These are phyloP conservation scores for Phoenix roebelenii DNA, from an alignment of 176 grass and related monocot genomes.

Conservation along the genomic window DNA sequence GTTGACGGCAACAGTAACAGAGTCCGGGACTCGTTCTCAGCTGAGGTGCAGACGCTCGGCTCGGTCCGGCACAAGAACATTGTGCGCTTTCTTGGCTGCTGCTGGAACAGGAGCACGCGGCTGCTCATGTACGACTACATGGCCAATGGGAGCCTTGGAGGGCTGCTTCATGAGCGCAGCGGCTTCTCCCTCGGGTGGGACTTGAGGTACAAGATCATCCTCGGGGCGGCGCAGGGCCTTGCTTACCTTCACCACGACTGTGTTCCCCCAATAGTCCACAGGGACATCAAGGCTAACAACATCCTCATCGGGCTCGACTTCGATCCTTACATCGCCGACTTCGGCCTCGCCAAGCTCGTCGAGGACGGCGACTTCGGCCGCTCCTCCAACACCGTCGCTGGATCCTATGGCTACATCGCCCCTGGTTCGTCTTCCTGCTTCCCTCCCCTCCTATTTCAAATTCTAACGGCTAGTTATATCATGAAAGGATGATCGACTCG, in stretches of 20 bases:
- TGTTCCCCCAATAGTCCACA: constrained; percentile 77
- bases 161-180: constrained; percentile 68
- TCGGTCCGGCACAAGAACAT: constrained; percentile 99
- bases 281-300: constrained; percentile 98
- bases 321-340: constrained; percentile 93
- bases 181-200: constrained; percentile 86
- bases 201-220: constrained; percentile 69
- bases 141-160: constrained; percentile 88
- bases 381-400: constrained; percentile 83
- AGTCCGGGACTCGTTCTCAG: constrained; percentile 82
- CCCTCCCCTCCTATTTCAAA: not conserved
- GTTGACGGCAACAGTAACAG: constrained; percentile 27
- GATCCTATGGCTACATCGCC: constrained; percentile 91
- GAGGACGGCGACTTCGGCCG: constrained; percentile 71
- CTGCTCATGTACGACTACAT: constrained; percentile 99
- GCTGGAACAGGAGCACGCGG: constrained; percentile 83
- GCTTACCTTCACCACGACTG: constrained; percentile 96
- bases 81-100: constrained; percentile 81
- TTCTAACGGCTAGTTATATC: not conserved
- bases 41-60: constrained; percentile 81
- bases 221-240: constrained; percentile 69
- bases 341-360: constrained; percentile 90
- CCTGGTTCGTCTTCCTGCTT: constrained; percentile 34
- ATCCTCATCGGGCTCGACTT: constrained; percentile 94
- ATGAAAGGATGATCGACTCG: too few relatives aligned